Percentiles rank a stretch among this genome's conserved stretches.
These are phyloP conservation scores for Epicoccum sorghinum DNA, from an alignment of 2,329 filamentous ascomycete species.

Conservation along the genomic window DNA sequence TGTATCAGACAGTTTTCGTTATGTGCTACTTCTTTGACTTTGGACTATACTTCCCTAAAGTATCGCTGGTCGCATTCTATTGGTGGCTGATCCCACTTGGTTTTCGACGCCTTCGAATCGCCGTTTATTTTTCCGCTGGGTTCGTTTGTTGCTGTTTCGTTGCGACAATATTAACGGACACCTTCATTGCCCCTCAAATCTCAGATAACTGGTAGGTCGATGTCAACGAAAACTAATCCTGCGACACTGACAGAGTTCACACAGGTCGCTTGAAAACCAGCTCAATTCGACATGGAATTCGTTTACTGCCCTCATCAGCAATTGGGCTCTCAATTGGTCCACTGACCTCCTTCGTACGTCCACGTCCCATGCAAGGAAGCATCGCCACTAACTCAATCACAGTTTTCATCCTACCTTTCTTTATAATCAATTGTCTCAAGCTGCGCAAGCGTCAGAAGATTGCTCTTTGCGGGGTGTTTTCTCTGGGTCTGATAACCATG, in stretches of 20 bases:
- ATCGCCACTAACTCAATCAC: not conserved
- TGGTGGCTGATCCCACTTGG: slow-evolving; percentile 33
- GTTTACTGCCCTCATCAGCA: slow-evolving; percentile 16
- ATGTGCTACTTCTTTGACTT: slow-evolving; percentile 31
- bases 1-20: slow-evolving; percentile 24
- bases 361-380: not conserved
- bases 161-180: slow-evolving; percentile 25
- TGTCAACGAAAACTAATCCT: not conserved
- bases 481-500: slow-evolving; percentile 29
- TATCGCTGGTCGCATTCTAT: slow-evolving; percentile 28
- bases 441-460: slow-evolving; percentile 31
- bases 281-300: slow-evolving; percentile 28
- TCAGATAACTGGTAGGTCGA: slow-evolving; percentile 27
- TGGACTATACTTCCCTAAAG: slow-evolving; percentile 30
- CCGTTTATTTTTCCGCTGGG: slow-evolving; percentile 18
- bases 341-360: slow-evolving; percentile 27
- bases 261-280: slow-evolving; percentile 28
- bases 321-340: slow-evolving; percentile 27
- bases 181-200: slow-evolving; percentile 15
- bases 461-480: slow-evolving; percentile 30
- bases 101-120: slow-evolving; percentile 25
- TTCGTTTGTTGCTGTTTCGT: slow-evolving; percentile 17
- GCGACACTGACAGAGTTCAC: not conserved
- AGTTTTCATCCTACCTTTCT: slow-evolving; percentile 32
- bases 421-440: slow-evolving; percentile 30